Evolutionary conservation across 202 grass and related monocot species (phyloP), one percentile per base, ranked within the genome.

Genomic region (Hordeum pubiflorum): DNA sequence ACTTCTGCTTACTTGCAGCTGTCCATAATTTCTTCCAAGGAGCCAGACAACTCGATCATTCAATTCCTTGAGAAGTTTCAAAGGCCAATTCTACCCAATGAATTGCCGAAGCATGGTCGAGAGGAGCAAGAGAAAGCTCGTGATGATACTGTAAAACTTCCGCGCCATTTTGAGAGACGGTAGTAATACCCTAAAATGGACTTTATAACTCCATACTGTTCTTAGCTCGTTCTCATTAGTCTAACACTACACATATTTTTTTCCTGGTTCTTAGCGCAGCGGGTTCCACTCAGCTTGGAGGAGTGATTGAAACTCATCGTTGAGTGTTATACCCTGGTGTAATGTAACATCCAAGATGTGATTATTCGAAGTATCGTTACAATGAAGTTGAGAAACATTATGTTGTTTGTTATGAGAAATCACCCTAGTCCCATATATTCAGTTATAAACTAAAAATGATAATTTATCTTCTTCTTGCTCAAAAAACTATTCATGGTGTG

Each of bases 151-250:
- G 68, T 43, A 36, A 83, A 83, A 26, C 9, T 34, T 1, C 46
- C 57, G 3, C 82, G 65, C 4, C 80, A 83, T 79, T 87, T 83
- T n/a, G 80, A 74, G 38, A 83, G 80, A 74, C 83, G 86, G 86
- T 83, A 83, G 11, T 27, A 29, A 33, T 29, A 50, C 9, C 46
- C 8, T 54, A 20, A 55, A 54, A 79, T 8, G 56, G 36, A 48
- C 46, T 66, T 27, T 46, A 72, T 22, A 43, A 74, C 34, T 60
- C 24, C 2, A 2, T 26, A 18, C 2, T 79, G 7, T 7, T 41
- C 55, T 17, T 36, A 71, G 22, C 22, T 55, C 23, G n/a, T 67
- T 75, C 15, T 2, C 17, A 23, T 4, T 58, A 17, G 8, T 34
- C 9, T 82, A 70, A 87, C 57, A 82, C 7, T 14, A 4, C 23